Evolutionary conservation across 2,329 filamentous ascomycete genomes (phyloP).

Genomic region (Hypoxylon sp.): DNA sequence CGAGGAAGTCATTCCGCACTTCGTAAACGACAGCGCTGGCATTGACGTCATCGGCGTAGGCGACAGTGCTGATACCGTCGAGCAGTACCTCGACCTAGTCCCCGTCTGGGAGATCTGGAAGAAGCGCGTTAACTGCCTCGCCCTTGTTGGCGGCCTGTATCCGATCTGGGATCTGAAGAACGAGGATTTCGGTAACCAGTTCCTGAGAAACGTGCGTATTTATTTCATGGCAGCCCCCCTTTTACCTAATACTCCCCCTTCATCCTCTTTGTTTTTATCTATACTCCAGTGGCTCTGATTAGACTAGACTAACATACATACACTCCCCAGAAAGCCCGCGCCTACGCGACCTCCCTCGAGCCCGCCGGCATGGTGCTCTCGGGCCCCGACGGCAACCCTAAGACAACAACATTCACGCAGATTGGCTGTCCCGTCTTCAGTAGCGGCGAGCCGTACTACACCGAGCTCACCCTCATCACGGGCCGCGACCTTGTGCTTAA

Average conservation of each 20-base stretch:
- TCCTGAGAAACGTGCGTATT: slow-evolving; percentile 65
- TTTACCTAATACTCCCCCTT: background rate
- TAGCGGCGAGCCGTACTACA: slow-evolving; percentile 71
- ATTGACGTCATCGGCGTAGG: slow-evolving; percentile 81
- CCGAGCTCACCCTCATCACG: slow-evolving; percentile 73
- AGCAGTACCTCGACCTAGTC: slow-evolving; percentile 70
- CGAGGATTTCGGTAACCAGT: slow-evolving; percentile 60
- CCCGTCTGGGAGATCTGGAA: slow-evolving; percentile 66
- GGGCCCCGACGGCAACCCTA: slow-evolving; percentile 64
- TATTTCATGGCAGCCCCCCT: background rate
- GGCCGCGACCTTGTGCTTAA: slow-evolving; percentile 68
- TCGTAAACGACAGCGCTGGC: slow-evolving; percentile 65
- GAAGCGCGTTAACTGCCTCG: slow-evolving; percentile 62
- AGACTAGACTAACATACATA: slow-evolving; percentile 25
- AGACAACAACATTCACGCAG: slow-evolving; percentile 57
- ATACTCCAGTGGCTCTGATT: too few species aligned
- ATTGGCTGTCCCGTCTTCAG: slow-evolving; percentile 78
- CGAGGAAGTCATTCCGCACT: slow-evolving; percentile 68
- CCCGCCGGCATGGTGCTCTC: slow-evolving; percentile 68
- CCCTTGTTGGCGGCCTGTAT: slow-evolving; percentile 65
- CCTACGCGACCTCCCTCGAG: slow-evolving; percentile 69
- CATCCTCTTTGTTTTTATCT: background rate
- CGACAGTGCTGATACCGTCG: slow-evolving; percentile 72
- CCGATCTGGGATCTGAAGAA: slow-evolving; percentile 59
- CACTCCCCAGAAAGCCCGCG: slow-evolving; percentile 67